Evolutionary conservation across 176 grass and related monocot genomes (phyloP).

Genomic region (Paspalum notatum): DNA sequence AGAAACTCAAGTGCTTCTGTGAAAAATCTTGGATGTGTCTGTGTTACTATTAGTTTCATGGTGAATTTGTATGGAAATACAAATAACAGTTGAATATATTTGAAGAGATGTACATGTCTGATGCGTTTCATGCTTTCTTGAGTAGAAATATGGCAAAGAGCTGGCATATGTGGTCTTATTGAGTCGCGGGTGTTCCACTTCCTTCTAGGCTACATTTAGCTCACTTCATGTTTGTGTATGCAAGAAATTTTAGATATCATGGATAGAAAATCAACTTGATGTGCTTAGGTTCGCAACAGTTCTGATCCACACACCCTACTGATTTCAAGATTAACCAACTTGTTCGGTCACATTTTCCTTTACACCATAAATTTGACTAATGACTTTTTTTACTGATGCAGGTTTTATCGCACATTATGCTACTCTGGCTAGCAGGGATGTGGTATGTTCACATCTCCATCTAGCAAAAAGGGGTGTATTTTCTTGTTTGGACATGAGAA

Average conservation of each 20-base stretch:
- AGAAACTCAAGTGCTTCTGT: not conserved
- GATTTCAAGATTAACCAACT: not conserved
- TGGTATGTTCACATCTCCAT: conserved; percentile 64
- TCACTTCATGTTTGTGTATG: not conserved
- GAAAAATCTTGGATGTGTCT: conserved; percentile 14
- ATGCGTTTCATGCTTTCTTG: conserved; percentile 4
- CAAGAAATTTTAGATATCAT: not conserved
- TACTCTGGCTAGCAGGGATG: conserved; percentile 98
- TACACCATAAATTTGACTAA: not conserved
- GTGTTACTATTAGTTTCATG: conserved; percentile 4
- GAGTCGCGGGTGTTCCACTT: not conserved
- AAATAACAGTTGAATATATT: not conserved
- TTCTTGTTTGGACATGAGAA: conserved; percentile 12
- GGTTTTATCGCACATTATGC: conserved; percentile 96
- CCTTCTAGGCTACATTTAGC: conserved; percentile 12
- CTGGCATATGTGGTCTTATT: conserved; percentile 6
- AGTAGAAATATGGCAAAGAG: conserved; percentile 25
- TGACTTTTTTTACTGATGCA: conserved; percentile 41
- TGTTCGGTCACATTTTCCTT: conserved; percentile 11
- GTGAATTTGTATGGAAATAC: not conserved
- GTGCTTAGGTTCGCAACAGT: not conserved
- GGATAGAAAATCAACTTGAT: not conserved
- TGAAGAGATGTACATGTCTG: not conserved
- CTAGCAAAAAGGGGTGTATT: not conserved
- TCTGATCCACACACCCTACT: not conserved